Conservation (phyloP, 2,329 filamentous ascomycete species). For the Fusarium verticillioides region DNA sequence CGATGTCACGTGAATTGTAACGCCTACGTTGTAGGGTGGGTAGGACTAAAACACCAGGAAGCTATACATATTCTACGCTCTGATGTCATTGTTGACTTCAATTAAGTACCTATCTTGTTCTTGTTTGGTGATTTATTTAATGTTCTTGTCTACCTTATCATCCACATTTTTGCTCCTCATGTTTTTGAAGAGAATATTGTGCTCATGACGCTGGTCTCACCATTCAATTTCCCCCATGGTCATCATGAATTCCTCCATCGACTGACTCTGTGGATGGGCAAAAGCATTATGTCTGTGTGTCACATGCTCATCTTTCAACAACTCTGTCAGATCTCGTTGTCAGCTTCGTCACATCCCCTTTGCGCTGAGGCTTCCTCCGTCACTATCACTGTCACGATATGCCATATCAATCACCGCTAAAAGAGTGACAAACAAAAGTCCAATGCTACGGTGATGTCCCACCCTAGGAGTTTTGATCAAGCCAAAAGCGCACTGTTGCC, state of each 20-base stretch:
- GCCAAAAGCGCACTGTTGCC: not conserved
- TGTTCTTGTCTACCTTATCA: no score
- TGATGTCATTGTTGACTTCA: not conserved
- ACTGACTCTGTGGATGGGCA: not conserved
- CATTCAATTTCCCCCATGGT: not conserved
- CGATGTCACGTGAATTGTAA: constrained; percentile 26
- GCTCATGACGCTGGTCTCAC: no score
- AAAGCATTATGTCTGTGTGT: not conserved
- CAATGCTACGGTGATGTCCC: not conserved
- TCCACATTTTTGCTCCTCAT: not conserved
- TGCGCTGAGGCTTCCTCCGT: constrained; percentile 1
- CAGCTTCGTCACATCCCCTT: not conserved
- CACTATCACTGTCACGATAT: constrained; percentile 30
- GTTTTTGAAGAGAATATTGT: not conserved
- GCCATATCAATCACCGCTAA: not conserved
- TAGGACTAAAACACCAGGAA: not conserved
- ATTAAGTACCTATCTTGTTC: not conserved
- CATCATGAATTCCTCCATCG: not conserved
- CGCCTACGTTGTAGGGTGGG: not conserved
- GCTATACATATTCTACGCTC: not conserved
- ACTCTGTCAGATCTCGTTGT: not conserved
- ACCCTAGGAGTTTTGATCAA: not conserved
- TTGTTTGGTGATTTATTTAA: not conserved
- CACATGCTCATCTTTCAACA: not conserved
- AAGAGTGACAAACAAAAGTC: constrained; percentile 5